Base-by-base conservation (phyloP, 805 yeast genomes). In the Candida patagonica region DNA sequence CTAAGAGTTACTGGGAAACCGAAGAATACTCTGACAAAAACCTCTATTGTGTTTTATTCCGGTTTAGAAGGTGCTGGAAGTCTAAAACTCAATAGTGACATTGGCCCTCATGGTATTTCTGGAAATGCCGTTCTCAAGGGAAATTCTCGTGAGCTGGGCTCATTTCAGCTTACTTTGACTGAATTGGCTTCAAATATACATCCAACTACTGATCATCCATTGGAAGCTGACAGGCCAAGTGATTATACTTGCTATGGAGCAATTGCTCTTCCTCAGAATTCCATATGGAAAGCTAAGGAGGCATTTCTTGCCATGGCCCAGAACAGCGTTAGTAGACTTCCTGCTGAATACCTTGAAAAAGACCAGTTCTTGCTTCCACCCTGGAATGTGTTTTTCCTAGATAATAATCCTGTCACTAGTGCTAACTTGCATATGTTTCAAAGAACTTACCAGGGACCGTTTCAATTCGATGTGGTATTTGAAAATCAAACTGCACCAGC, bases 391-490 rank as follows among this genome's bases (percentile, higher is more conserved):
- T 73, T 75, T 36, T 61, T 74, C 4, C 45, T 86, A 30, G 68
- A 83, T 49, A 78, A 84, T 54, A 45, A 75, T 12, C 71, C 75
- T 32, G 57, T 62, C 19, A 78, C 76, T 48, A 74, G 62, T 45
- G 96, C 96, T 1, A 85, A 85, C 54, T 55, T 84, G 42, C 96
- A 89, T 56, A 72, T 74, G 43, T 61, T 87, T 22, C 96, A 89
- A 59, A 79, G 83, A 51, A 66, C 78, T 0, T 92, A 76, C 56
- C 67, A 71, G 52, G 95, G 94, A 2, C 65, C 61, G 12, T 80
- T 83, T 56, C 84, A 85, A 55, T 85, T 84, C 56, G 86, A 80
- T 44, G 61, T 89, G 16, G 54, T 74, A 2, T 88, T 63, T 61
- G 76, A 75, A 48, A 64, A 62, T 38, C 71, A 70, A 3, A 62